Base-by-base conservation (phyloP, 768 basidiomycete genomes). In the Leucocoprinus birnbaumii region DNA sequence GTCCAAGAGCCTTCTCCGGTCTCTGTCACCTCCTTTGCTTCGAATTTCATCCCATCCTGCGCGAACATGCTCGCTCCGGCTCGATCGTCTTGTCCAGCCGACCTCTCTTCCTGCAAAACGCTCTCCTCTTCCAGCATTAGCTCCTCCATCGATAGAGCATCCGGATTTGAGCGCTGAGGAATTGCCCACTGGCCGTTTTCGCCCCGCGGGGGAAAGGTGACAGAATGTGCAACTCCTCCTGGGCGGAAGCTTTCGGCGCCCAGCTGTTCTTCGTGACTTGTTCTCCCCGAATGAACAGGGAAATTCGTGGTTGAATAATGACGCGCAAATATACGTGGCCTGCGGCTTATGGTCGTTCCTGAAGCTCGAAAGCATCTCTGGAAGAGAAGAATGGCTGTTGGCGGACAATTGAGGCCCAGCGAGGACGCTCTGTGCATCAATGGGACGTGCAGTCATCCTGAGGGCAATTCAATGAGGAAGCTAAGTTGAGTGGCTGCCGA, bases 401-500 rank as follows among this genome's bases (percentile, higher is more conserved):
- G 51, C 31, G 42, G 68, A 73, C 69, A 75, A 69, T 74, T 37
- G 76, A 82, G 79, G 81, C 83, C 84, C 80, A 78, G 79, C 77
- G 81, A 84, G 81, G 86, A 87, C 83, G 82, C 87, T 84, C 83
- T 83, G 73, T 89, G 81, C 89, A 91, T 91, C 80, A 84, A 88
- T 84, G 73, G 65, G 69, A 71, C 73, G 73, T 77, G 75, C 82
- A 86, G 78, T 85, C 88, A 90, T 89, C 79, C 87, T 89, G 47
- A 63, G 26, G 35, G 50, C 10, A 35, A 21, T 7, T 10, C 42
- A 6, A n/a, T 7, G 14, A 45, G 42, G 56, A 38, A 34, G 19
- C 53, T n/a, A 4, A n/a, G 13, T 21, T 2, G 45, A 48, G 19
- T 37, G 14, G n/a, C n/a, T 16, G 37, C 13, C 19, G 4, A 2